These are phyloP conservation scores for Helotiales sp. DNA, from an alignment of 2,329 filamentous ascomycete species.

Conservation along the genomic window DNA sequence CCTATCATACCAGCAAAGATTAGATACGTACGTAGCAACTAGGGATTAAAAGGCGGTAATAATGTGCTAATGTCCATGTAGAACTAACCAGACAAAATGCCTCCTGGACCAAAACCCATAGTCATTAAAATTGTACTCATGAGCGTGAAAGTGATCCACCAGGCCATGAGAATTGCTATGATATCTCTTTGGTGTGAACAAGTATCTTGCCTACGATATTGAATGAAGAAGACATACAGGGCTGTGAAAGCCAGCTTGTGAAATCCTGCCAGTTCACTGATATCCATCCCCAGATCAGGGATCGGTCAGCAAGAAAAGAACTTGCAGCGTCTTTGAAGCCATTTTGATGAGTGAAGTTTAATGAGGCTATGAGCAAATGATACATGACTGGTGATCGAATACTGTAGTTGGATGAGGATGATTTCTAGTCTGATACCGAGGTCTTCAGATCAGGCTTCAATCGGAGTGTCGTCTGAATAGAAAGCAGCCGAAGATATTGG, in stretches of 20 bases:
- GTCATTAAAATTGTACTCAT: neutral
- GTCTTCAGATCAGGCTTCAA: too few relatives aligned
- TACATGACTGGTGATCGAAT: constrained; percentile 3
- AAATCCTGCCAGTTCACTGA: constrained; percentile 7
- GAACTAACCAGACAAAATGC: constrained; percentile 3
- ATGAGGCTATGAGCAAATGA: neutral
- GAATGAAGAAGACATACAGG: constrained; percentile 2
- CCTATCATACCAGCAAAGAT: constrained; percentile 1
- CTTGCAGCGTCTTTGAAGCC: too few relatives aligned
- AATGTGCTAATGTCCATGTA: constrained; percentile 1
- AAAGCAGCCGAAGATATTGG: neutral
- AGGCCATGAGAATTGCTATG: too few relatives aligned
- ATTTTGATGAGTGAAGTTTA: too few relatives aligned
- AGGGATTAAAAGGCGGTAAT: neutral
- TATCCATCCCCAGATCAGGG: constrained; percentile 4
- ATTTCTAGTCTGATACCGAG: constrained; percentile 1
- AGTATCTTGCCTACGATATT: neutral
- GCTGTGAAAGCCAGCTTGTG: neutral
- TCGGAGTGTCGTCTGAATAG: constrained; percentile 1
- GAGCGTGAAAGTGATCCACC: constrained; percentile 7
- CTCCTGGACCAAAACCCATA: neutral
- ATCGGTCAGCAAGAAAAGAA: too few relatives aligned
- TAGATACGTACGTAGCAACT: too few relatives aligned
- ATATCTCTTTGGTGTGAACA: constrained; percentile 1
- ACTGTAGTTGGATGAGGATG: neutral